Percentiles rank a stretch among this genome's conserved stretches.
Evolutionary conservation across 768 basidiomycete genomes (phyloP).

Genomic region (Heimioporus sp.): DNA sequence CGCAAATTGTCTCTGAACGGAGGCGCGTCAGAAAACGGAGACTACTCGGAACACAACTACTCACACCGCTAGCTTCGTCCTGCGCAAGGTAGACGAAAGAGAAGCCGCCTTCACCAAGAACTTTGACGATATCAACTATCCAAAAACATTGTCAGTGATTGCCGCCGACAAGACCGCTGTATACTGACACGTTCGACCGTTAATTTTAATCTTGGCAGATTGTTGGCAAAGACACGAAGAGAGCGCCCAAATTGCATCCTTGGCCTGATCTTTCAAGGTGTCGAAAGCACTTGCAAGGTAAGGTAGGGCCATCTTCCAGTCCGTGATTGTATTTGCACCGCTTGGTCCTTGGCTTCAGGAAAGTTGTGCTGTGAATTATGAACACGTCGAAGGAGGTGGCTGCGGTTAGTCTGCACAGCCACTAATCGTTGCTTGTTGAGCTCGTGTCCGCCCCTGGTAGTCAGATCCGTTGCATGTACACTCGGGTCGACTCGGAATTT

Average conservation of each 20-base stretch:
- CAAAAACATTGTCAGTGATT: conserved; percentile 1
- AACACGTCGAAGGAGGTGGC: too few relatives aligned
- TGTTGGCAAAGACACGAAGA: conserved; percentile 80
- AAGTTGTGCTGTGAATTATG: too few relatives aligned
- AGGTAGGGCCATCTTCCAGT: conserved; percentile 26
- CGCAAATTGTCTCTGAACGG: conserved; percentile 78
- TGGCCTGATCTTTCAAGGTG: conserved; percentile 67
- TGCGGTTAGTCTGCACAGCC: too few relatives aligned
- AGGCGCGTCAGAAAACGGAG: neutral
- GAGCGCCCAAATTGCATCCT: conserved; percentile 80
- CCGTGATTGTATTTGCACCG: neutral
- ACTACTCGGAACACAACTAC: conserved; percentile 22
- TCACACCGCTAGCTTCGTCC: conserved; percentile 80
- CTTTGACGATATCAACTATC: conserved; percentile 82
- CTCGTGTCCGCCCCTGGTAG: too few relatives aligned
- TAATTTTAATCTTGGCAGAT: conserved; percentile 89
- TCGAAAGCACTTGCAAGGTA: conserved; percentile 46
- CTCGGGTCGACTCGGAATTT: too few relatives aligned
- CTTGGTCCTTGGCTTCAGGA: neutral
- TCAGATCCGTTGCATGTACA: too few relatives aligned
- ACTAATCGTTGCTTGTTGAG: too few relatives aligned
- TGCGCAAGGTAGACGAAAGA: conserved; percentile 88
- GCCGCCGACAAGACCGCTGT: neutral
- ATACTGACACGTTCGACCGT: conserved; percentile 85
- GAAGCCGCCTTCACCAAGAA: conserved; percentile 96